phyloP scores from a whole-genome alignment of 2,329 filamentous ascomycete species.

The Aspergillus felis region DNA sequence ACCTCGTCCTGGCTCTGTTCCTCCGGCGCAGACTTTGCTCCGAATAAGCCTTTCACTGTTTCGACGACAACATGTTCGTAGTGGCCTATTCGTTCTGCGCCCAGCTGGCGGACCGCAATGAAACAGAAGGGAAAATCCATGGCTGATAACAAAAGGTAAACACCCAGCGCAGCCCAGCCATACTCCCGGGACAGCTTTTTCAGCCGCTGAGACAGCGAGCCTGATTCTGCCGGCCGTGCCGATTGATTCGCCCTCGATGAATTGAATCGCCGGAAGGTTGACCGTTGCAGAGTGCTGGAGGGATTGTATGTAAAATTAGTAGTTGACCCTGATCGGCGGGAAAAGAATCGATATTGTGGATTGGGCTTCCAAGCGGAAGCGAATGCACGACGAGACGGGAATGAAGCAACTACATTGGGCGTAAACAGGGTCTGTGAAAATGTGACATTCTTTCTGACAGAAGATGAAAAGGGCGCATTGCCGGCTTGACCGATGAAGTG shows the following conservation, averaged over 20 bases:
- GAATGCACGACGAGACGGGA: background rate
- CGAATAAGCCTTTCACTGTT: conserved; percentile 27
- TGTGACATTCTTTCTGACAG: background rate
- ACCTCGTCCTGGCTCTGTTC: background rate
- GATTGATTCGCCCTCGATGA: conserved; percentile 21
- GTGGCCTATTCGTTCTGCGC: conserved; percentile 76
- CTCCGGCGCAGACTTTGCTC: background rate
- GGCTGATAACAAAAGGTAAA: conserved; percentile 78
- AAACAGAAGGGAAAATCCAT: conserved; percentile 96
- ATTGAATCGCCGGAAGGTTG: conserved; percentile 21
- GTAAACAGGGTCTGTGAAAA: background rate
- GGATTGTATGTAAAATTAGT: background rate
- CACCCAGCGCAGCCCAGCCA: conserved; percentile 88
- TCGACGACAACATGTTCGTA: conserved; percentile 44
- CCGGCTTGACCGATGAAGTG: background rate
- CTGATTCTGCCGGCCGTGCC: conserved; percentile 25
- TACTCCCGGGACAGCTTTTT: conserved; percentile 88
- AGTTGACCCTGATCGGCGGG: background rate
- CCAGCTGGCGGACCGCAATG: conserved; percentile 74
- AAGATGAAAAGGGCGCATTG: background rate
- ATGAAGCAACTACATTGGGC: background rate
- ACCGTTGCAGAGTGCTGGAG: background rate
- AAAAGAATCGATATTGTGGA: background rate
- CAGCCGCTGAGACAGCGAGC: conserved; percentile 65
- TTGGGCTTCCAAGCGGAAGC: background rate